phyloP scores from a whole-genome alignment of 2,329 filamentous ascomycete genomes.

The Diaporthe destruens region DNA sequence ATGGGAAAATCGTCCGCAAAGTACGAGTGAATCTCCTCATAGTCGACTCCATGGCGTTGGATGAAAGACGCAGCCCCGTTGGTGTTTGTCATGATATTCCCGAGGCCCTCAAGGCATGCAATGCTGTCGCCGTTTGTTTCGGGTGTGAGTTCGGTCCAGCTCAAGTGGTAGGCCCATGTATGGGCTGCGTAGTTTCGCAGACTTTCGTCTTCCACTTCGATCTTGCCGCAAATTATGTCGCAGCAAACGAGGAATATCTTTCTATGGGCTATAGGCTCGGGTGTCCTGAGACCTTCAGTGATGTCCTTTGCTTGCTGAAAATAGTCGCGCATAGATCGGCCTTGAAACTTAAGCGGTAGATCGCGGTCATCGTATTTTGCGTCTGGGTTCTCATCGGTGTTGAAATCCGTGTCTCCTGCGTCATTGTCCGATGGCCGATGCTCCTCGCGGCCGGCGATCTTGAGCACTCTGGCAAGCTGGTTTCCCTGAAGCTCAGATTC shows the following conservation, averaged over 20 bases:
- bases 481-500: conserved; percentile 12
- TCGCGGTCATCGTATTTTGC: conserved; percentile 1
- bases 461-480: not conserved
- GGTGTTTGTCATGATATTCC: conserved; percentile 5
- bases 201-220: conserved; percentile 7
- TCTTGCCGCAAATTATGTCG: conserved; percentile 26
- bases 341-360: not conserved
- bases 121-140: not conserved
- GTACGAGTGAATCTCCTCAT: not conserved
- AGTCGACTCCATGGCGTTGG: not conserved
- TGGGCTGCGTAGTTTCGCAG: conserved; percentile 8
- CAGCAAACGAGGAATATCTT: conserved; percentile 31
- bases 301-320: not conserved
- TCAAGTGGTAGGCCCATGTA: not conserved
- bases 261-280: not conserved
- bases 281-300: conserved; percentile 10
- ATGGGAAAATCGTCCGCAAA: not conserved
- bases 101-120: conserved; percentile 6
- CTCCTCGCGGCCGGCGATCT: not conserved
- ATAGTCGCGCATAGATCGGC: conserved; percentile 12
- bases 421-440: not conserved
- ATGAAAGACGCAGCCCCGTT: not conserved
- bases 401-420: not conserved
- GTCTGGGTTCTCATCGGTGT: not conserved
- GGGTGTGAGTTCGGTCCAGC: not conserved